Evolutionary conservation across 2,329 filamentous ascomycete genomes (phyloP), one percentile per base, ranked within the genome.

Genomic region (Fusarium pseudograminearum): DNA sequence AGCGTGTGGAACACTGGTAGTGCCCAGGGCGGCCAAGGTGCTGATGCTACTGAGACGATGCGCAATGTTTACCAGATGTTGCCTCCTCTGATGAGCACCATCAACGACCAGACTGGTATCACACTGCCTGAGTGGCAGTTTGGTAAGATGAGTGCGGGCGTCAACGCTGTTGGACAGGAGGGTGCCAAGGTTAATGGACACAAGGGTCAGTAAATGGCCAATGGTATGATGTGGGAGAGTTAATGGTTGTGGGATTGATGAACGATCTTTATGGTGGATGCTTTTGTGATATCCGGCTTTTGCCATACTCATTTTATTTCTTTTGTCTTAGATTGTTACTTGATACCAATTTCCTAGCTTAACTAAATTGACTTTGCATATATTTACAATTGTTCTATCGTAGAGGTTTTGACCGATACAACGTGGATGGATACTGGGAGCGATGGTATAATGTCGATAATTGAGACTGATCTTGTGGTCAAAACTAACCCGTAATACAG

Each of bases 101-200:
- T 97, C 75, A 91, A 96, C 73, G 93, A 97, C 64, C 93, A 97
- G 83, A 97, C 93, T 0, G 93, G 93, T 1, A 94, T 97, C 74
- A 85, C 86, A 2, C 88, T 94, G 9, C 93, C 93, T 2, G 87
- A 87, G 74, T 97, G 93, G 93, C 87, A 90, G 77, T 89, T 89
- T 76, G 87, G 87, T 0, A 78, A 76, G 58, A 66, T 83, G 58
- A 79, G 79, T 18, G 80, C 80, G 9, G 76, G 73, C 7, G 73
- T 78, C 31, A 70, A 76, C 26, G 79, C 78, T n/a, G 74, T 80
- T 60, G 60, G 72, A 47, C 57, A 72, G 42, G 74, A 75, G 59
- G 52, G 54, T 12, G 22, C 31, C n/a, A 74, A 73, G 52, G 61
- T 66, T 3, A 74, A 75, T 16, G 73, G 73, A 3, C 58, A 67